Percentiles rank a stretch among this genome's conserved stretches.
phyloP scores from a whole-genome alignment of 1,284 basidiomycete genomes.

The Irpex rosettiformis region DNA sequence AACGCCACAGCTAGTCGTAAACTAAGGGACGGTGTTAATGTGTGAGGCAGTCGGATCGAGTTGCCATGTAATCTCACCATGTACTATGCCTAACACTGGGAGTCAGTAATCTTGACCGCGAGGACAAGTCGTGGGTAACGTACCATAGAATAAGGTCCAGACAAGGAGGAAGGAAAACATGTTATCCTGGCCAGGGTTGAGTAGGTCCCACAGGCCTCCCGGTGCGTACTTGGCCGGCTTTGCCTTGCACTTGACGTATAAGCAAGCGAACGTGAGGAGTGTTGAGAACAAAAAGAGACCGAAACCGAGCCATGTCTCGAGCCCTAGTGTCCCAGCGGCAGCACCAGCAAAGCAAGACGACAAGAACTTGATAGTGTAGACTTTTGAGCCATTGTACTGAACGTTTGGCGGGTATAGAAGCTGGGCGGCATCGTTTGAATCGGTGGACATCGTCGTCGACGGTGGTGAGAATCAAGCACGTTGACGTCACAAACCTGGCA shows the following conservation, averaged over 20 bases:
- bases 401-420: slow-evolving; percentile 72
- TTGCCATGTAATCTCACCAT: neutral
- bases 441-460: slow-evolving; percentile 23
- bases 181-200: slow-evolving; percentile 84
- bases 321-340: slow-evolving; percentile 80
- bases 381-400: slow-evolving; percentile 61
- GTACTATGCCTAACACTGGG: neutral
- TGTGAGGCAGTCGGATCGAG: neutral
- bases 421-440: slow-evolving; percentile 50
- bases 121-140: slow-evolving; percentile 23
- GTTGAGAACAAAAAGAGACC: slow-evolving; percentile 70
- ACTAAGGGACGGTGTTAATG: slow-evolving; percentile 29
- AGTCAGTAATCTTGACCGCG: neutral
- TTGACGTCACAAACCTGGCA: slow-evolving; percentile 4
- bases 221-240: slow-evolving; percentile 55
- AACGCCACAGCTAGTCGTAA: slow-evolving; percentile 37
- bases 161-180: slow-evolving; percentile 82
- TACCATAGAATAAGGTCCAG: slow-evolving; percentile 89
- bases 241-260: slow-evolving; percentile 71
- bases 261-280: slow-evolving; percentile 59
- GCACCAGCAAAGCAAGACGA: slow-evolving; percentile 82
- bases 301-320: slow-evolving; percentile 82
- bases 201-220: slow-evolving; percentile 60
- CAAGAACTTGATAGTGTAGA: slow-evolving; percentile 66
- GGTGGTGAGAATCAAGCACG: slow-evolving; percentile 2